Evolutionary conservation across 129 eudicot genomes (phyloP), one percentile per base, ranked within the genome.

Genomic region (Tagetes erecta): DNA sequence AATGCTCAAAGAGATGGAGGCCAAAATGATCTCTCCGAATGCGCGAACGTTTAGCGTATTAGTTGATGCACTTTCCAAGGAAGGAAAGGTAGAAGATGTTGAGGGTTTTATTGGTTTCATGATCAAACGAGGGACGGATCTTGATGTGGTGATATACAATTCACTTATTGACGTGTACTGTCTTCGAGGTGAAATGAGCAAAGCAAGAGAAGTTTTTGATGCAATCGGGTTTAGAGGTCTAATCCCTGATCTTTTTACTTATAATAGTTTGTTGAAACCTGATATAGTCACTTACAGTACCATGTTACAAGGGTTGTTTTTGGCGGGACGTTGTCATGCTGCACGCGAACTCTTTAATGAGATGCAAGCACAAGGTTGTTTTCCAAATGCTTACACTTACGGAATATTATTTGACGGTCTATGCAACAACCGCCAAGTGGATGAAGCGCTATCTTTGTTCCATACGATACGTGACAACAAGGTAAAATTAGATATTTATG

Each of bases 241-340:
- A 5, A 27, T 20, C 59, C 35, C 33, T 11, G 30, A 12, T 39
- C 2, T 64, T n/a, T 20, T 42, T 67, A 67, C 55, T 44, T 44
- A 44, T 44, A 67, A 44, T 20, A 27, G 20, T 67, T 65, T 27
- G 2, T 53, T 53, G 3, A 40, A 14, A 20, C 71, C 51, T 41
- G 51, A 41, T 66, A 14, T 66, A 27, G 71, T 66, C n/a, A 66
- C 71, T 42, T 66, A 66, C 7, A 66, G 53, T 41, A 66, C 71
- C 37, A 41, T 66, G 71, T n/a, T 66, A 44, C 30, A 67, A 11
- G 55, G 56, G 6, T 67, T 20, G 3, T 45, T 44, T 67, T 67
- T 27, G 38, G 55, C 30, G 42, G 55, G 71, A 42, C 12, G 41
- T 3, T 42, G 71, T 42, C 10, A 6, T 0, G 39, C 38, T 67